Percentiles rank a stretch among this genome's conserved stretches.
Conservation (phyloP, 805 yeast genomes). For the Myxozyma vanderwaltii region DNA sequence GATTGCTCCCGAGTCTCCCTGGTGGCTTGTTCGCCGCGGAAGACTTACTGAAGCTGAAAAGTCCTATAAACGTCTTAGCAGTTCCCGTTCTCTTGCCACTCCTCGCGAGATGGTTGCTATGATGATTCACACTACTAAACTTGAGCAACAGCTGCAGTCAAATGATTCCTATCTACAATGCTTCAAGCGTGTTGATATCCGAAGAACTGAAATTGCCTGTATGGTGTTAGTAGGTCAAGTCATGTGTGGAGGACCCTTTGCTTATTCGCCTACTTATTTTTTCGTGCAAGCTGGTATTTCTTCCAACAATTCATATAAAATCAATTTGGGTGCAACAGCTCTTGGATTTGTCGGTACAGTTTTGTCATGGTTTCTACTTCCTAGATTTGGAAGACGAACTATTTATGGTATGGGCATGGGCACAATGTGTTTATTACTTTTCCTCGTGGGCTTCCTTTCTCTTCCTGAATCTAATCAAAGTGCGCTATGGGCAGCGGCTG, state of each 20-base stretch:
- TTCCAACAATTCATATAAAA: conserved; percentile 5
- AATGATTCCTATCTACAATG: conserved; percentile 12
- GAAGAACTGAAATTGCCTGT: conserved; percentile 34
- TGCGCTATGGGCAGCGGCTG: conserved; percentile 41
- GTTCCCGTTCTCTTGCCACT: not conserved
- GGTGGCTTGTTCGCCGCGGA: conserved; percentile 27
- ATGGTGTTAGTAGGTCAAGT: conserved; percentile 42
- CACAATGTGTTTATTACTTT: conserved; percentile 8
- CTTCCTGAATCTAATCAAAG: conserved; percentile 31
- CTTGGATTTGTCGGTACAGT: conserved; percentile 18
- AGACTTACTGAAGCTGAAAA: conserved; percentile 8
- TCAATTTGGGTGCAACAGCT: conserved; percentile 2
- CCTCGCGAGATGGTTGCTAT: conserved; percentile 10
- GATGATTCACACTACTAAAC: conserved; percentile 15
- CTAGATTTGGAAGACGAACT: conserved; percentile 18
- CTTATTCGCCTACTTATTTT: conserved; percentile 50
- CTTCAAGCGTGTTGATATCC: conserved; percentile 16
- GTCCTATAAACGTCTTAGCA: conserved; percentile 8
- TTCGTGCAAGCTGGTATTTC: conserved; percentile 45
- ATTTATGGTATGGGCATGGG: conserved; percentile 31
- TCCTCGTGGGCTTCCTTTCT: conserved; percentile 30
- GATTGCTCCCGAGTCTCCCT: conserved; percentile 48
- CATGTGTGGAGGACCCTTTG: conserved; percentile 31
- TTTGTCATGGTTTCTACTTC: conserved; percentile 14
- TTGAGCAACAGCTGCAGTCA: not conserved